A percentile compares a stretch with the other conserved stretches of the same genome.
phyloP scores from a whole-genome alignment of 129 eudicot genomes.

The Chrysanthemum lavandulifolium region DNA sequence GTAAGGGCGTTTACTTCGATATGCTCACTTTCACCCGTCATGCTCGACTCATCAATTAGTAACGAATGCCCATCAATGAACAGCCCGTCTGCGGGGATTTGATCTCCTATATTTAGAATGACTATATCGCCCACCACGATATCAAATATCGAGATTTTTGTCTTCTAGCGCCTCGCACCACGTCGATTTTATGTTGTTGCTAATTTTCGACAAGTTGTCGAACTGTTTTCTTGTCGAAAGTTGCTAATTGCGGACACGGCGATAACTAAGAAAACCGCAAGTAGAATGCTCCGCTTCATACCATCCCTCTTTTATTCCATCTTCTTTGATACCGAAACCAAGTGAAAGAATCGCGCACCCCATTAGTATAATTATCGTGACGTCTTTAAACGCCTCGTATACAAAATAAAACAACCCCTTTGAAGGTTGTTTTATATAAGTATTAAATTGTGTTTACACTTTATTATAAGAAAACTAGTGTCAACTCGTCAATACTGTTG shows the following conservation, averaged over 20 bases:
- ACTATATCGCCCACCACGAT: conserved; percentile 79
- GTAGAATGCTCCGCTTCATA: conserved; percentile 81
- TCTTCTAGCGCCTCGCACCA: conserved; percentile 55
- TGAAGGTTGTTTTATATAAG: no score
- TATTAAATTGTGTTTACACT: no score
- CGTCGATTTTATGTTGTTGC: conserved; percentile 60
- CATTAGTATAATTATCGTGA: conserved; percentile 64
- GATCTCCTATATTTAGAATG: conserved; percentile 64
- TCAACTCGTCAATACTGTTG: no score
- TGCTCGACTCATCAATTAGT: conserved; percentile 77
- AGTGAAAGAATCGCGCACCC: conserved; percentile 69
- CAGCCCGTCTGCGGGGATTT: conserved; percentile 79
- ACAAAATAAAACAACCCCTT: conserved; percentile 54
- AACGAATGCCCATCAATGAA: conserved; percentile 73
- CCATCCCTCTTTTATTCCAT: conserved; percentile 71
- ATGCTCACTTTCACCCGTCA: conserved; percentile 87
- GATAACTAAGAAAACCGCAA: conserved; percentile 75
- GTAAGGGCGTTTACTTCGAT: conserved; percentile 36
- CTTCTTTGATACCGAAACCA: conserved; percentile 63
- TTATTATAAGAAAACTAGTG: no score
- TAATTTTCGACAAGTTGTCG: conserved; percentile 66
- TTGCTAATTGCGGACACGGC: conserved; percentile 70
- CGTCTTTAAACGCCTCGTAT: conserved; percentile 61
- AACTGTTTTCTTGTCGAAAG: conserved; percentile 78
- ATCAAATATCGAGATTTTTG: conserved; percentile 70